Conservation (phyloP, 73 alveolate genomes). For the Urostyla sp. region DNA sequence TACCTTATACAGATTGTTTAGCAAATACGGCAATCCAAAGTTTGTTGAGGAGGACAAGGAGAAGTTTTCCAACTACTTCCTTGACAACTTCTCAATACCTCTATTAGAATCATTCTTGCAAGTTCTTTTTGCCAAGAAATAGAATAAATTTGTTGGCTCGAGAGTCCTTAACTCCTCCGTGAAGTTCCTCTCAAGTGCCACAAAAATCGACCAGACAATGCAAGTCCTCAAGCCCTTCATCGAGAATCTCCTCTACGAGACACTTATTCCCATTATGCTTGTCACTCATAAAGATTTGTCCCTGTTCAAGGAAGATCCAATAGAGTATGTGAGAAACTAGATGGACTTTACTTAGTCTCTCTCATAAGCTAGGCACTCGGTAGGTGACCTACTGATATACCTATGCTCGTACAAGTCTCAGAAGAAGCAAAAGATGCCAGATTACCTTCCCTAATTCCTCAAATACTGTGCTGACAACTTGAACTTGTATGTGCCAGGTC, state of each 20-base stretch:
- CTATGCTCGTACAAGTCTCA: slow-evolving; percentile 11
- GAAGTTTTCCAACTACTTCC: slow-evolving; percentile 56
- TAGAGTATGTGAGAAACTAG: slow-evolving; percentile 77
- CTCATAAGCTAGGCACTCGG: slow-evolving; percentile 60
- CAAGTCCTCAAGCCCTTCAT: slow-evolving; percentile 62
- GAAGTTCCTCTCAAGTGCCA: slow-evolving; percentile 57
- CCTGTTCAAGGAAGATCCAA: slow-evolving; percentile 76
- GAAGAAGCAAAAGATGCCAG: slow-evolving; percentile 54
- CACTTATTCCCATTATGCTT: slow-evolving; percentile 66
- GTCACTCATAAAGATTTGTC: slow-evolving; percentile 72
- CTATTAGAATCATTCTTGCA: slow-evolving; percentile 66
- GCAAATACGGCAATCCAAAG: slow-evolving; percentile 66
- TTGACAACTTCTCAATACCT: slow-evolving; percentile 44
- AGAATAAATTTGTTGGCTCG: slow-evolving; percentile 63
- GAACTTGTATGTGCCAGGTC: slow-evolving; percentile 1
- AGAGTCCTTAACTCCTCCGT: slow-evolving; percentile 67
- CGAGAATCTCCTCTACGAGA: slow-evolving; percentile 72
- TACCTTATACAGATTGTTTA: slow-evolving; percentile 63
- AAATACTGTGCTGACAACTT: slow-evolving; percentile 48
- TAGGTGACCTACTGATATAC: slow-evolving; percentile 54
- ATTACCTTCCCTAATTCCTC: slow-evolving; percentile 56
- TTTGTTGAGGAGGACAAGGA: slow-evolving; percentile 56
- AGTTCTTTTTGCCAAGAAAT: slow-evolving; percentile 50
- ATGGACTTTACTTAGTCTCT: slow-evolving; percentile 72
- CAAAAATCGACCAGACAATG: slow-evolving; percentile 39